Evolutionary conservation across 2,329 filamentous ascomycete genomes (phyloP), one percentile per base, ranked within the genome.

Genomic region (Venturiaceae sp.): DNA sequence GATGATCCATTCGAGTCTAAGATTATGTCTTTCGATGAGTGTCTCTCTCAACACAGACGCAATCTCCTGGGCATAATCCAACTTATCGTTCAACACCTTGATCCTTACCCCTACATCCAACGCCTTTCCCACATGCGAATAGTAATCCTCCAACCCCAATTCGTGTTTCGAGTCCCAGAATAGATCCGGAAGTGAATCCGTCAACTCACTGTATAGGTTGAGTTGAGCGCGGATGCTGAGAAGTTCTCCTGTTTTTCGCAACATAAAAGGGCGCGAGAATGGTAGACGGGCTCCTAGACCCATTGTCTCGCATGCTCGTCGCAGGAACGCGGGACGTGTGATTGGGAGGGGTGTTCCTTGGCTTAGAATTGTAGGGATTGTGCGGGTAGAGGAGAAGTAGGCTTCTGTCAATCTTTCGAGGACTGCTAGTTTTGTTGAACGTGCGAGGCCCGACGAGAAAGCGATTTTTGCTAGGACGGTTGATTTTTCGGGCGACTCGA

Each of bases 21-120:
- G 83, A 16, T 90, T 88, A 68, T 97, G 91, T 70, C 90, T 90
- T 77, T 97, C 92, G 68, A 88, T 95, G 58, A 95, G 80, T 69
- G 92, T 85, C 71, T 96, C 90, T 60, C 94, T 80, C 61, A 97
- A 75, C 16, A 97, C 92, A 56, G 80, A 89, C 6, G 94, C 91
- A 70, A 96, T 96, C 71, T 97, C 92, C 67, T 94, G 89, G 1
- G 92, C 94, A 70, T 99, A 97, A 68, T 96, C 92, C 83, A 99
- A 95, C 76, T 95, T 95, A 75, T 95, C 90, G 71, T 99, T 99
- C 64, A 97, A 75, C 19, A 90, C 85, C 66, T 88, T 89, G 74
- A 97, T 97, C 55, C 94, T 83, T 28, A 94, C 89, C 34, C 89
- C 88, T 26, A 97, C 92, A 71, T 97, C 94, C 36, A 99, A 80